Conservation (phyloP, 78 protist species). For the Paratrimastix pyriformis region DNA sequence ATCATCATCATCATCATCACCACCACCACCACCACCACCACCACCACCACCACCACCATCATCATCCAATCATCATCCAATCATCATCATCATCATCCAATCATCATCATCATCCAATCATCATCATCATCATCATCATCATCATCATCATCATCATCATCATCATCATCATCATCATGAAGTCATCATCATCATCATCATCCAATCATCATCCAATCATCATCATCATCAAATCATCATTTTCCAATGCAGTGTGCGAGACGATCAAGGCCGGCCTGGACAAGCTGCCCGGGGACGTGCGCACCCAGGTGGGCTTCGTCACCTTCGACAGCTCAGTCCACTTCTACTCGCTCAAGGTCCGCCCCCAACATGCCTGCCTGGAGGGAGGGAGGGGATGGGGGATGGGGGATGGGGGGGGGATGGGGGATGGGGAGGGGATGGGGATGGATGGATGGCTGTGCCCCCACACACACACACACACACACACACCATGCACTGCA, state of each 20-base stretch:
- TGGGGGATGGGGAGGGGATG: not conserved
- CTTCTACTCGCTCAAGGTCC: slow-evolving; percentile 39
- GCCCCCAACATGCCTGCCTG: not conserved
- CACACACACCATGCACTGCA: too few relatives aligned
- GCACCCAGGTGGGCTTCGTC: slow-evolving; percentile 37
- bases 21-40: not conserved
- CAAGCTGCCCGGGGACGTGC: slow-evolving; percentile 17
- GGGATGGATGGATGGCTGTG: too few relatives aligned
- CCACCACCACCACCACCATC: not conserved
- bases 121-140: not conserved
- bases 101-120: not conserved
- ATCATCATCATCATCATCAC: not conserved
- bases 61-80: not conserved
- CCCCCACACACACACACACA: too few relatives aligned
- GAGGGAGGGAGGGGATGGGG: slow-evolving; percentile 15
- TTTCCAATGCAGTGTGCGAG: not conserved
- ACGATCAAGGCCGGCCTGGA: slow-evolving; percentile 21
- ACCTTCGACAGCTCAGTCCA: slow-evolving; percentile 39
- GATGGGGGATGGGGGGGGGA: slow-evolving; percentile 25
- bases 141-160: not conserved
- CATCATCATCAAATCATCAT: too few relatives aligned
- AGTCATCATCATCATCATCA: not conserved
- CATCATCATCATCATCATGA: not conserved
- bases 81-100: not conserved
- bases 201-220: not conserved